A percentile compares a stretch with the other conserved stretches of the same genome.
Conservation (phyloP, 192 early-diverging fungal species). For the Coemansia sp. region DNA sequence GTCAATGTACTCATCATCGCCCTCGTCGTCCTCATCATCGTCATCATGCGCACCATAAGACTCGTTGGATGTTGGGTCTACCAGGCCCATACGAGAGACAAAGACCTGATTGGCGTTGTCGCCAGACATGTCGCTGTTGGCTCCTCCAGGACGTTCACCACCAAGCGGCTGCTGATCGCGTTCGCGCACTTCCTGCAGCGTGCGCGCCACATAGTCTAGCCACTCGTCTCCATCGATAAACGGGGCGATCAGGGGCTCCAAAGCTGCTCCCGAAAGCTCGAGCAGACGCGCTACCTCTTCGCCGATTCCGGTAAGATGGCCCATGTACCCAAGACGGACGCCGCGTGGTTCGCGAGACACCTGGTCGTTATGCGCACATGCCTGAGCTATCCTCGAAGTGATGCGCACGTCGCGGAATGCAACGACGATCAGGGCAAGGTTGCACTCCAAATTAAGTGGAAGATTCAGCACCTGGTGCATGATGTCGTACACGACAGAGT, state of each 20-base stretch:
- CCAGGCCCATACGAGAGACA: conserved; percentile 53
- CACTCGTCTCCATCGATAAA: conserved; percentile 53
- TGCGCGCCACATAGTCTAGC: conserved; percentile 49
- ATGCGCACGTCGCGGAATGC: conserved; percentile 86
- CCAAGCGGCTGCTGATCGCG: conserved; percentile 54
- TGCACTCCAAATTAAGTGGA: conserved; percentile 68
- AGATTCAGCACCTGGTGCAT: conserved; percentile 96
- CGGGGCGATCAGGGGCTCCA: conserved; percentile 47
- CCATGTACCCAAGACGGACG: conserved; percentile 95
- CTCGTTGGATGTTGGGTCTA: conserved; percentile 28
- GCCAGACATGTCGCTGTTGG: conserved; percentile 3
- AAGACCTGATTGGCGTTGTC: conserved; percentile 33
- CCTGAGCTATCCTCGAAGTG: conserved; percentile 79
- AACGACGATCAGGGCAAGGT: conserved; percentile 60
- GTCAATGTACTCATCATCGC: conserved; percentile 18
- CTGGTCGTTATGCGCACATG: conserved; percentile 81
- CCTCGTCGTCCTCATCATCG: conserved; percentile 26
- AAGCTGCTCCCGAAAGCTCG: conserved; percentile 62
- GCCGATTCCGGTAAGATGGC: conserved; percentile 94
- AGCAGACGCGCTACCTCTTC: conserved; percentile 92
- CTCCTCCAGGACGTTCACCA: conserved; percentile 43
- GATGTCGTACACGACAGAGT: conserved; percentile 98
- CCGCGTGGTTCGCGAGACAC: conserved; percentile 82
- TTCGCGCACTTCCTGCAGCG: conserved; percentile 43
- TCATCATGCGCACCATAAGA: conserved; percentile 32